Base-by-base conservation (phyloP, 1,284 basidiomycete species). In the Pseudozyma thailandica region DNA sequence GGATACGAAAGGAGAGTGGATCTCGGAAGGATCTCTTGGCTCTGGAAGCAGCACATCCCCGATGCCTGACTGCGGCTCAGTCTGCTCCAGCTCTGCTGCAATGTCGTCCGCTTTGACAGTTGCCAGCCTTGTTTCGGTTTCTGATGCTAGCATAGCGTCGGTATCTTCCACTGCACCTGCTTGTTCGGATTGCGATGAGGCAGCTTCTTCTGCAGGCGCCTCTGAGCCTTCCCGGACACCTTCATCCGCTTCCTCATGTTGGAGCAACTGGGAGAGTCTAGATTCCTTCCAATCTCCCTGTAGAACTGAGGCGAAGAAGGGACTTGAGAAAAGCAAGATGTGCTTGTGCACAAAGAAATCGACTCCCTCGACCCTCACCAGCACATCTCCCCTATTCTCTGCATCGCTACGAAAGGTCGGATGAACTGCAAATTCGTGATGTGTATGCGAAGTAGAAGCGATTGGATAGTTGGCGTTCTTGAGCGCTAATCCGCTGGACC, bases 271-370 rank as follows among this genome's bases (percentile, higher is more conserved):
- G 8, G 52, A 55, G 10, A 72, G 46, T 15, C 61, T 52, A 7
- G 57, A 59, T 50, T 75, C 74, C 4, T 50, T 63, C 74, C 72
- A 76, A 15, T 58, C 73, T 7, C 72, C 74, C 13, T 56, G 49
- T 33, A 76, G 37, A 4, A 76, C 31, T 15, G 59, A 51, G 10
- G 58, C 49, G 31, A 78, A 78, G 47, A 78, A 78, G 16, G 75
- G 70, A 18, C 56, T 63, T 0, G 72, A 60, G 33, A 71, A 78
- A 44, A 64, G 31, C 27, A 78, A 50, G 7, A 76, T 47, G 26
- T 74, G 60, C 39, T 63, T 69, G 37, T 77, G 75, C 20, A 76
- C 74, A 35, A 55, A 77, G 18, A 75, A 77, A 31, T 74, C 59
- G n/a, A 66, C 59, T 5, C 56, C 74, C 1, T 61, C 51, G 25